Percentiles rank a stretch among this genome's conserved stretches.
Evolutionary conservation across 345 rosid species (phyloP).

Genomic region (Hibiscus tridactylites): DNA sequence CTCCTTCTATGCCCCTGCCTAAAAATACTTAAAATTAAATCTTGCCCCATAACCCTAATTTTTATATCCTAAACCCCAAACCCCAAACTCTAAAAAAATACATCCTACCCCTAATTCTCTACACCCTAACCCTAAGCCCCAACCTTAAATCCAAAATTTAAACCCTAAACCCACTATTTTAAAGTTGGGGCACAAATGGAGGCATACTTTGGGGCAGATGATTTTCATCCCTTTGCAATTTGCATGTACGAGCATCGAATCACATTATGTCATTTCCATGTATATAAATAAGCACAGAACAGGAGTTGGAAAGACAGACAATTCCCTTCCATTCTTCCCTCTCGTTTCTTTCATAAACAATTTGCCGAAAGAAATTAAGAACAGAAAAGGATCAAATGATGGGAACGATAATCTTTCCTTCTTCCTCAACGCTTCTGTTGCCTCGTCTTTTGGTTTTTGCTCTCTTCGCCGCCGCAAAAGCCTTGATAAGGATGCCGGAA

Average conservation of each 20-base stretch:
- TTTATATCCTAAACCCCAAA: too few relatives aligned
- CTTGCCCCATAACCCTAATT: too few relatives aligned
- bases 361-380: not conserved
- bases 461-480: not conserved
- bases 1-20: too few relatives aligned
- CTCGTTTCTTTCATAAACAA: not conserved
- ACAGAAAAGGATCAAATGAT: not conserved
- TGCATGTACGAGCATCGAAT: not conserved
- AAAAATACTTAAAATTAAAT: too few relatives aligned
- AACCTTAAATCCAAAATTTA: too few relatives aligned
- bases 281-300: not conserved
- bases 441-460: not conserved
- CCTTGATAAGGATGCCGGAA: constrained; percentile 16
- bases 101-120: too few relatives aligned
- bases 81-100: too few relatives aligned
- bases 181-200: too few relatives aligned
- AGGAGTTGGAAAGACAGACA: not conserved
- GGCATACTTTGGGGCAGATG: too few relatives aligned
- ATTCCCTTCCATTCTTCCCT: not conserved
- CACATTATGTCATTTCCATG: not conserved
- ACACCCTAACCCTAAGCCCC: too few relatives aligned
- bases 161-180: too few relatives aligned
- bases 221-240: too few relatives aligned
- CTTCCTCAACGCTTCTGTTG: not conserved
- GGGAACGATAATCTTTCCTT: not conserved